phyloP scores from a whole-genome alignment of 495 filamentous ascomycete species.

The Parachaetomium inaequale region DNA sequence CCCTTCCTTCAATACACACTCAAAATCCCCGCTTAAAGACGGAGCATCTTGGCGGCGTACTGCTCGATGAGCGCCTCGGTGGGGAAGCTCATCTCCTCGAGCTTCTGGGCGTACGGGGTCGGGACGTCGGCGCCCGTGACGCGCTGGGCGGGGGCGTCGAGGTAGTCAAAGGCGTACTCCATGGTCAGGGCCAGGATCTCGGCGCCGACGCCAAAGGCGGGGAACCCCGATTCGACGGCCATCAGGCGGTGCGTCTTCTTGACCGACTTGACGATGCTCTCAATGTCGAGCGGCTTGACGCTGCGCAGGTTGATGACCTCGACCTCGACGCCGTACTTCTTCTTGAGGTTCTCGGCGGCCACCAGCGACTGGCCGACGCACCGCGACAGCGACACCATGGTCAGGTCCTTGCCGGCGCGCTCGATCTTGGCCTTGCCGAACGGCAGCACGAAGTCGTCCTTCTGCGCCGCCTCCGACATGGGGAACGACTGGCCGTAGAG shows the following conservation, averaged over 20 bases:
- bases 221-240: constrained; percentile 93
- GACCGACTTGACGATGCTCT: constrained; percentile 89
- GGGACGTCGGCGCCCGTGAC: constrained; percentile 95
- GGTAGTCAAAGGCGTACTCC: constrained; percentile 98
- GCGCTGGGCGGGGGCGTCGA: constrained; percentile 86
- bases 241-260: constrained; percentile 96
- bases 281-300: constrained; percentile 92
- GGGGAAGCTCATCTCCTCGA: constrained; percentile 92
- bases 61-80: constrained; percentile 76
- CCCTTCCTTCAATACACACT: not conserved
- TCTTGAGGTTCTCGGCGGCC: constrained; percentile 84
- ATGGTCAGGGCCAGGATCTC: constrained; percentile 91
- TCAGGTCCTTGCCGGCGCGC: constrained; percentile 90
- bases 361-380: constrained; percentile 89
- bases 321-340: constrained; percentile 91
- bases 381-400: constrained; percentile 89
- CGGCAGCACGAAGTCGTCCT: constrained; percentile 90
- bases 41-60: constrained; percentile 78
- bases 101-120: constrained; percentile 81
- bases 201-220: constrained; percentile 83
- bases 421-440: constrained; percentile 99
- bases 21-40: constrained; percentile 46
- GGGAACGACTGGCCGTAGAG: constrained; percentile 92
- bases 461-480: constrained; percentile 93
- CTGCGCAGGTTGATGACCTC: constrained; percentile 98